Conservation (phyloP, 352 stramenopile species). For the Globisporangium abappressorium region DNA sequence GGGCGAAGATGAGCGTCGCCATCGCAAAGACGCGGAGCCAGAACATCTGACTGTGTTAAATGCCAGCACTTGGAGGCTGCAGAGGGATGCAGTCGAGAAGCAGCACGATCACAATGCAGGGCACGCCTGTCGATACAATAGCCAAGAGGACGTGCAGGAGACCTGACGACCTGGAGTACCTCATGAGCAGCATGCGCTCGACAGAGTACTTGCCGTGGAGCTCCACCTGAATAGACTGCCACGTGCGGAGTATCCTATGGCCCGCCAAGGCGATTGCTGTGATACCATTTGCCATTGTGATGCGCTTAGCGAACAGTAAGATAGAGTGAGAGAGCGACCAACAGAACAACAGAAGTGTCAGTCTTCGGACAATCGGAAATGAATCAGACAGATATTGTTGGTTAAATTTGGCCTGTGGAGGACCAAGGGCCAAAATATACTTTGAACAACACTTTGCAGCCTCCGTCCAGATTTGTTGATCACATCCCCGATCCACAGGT, state of each 20-base stretch:
- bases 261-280: not conserved
- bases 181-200: conserved; percentile 9
- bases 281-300: no score
- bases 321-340: no score
- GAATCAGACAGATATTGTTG: no score
- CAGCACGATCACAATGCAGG: not conserved
- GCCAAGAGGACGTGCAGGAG: not conserved
- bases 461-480: no score
- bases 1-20: not conserved
- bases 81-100: conserved; percentile 9
- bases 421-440: no score
- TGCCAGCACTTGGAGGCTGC: not conserved
- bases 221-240: conserved; percentile 9
- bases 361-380: no score
- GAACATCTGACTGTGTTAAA: not conserved
- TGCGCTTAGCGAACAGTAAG: no score
- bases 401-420: no score
- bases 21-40: not conserved
- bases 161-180: not conserved
- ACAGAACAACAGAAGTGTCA: no score
- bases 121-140: not conserved
- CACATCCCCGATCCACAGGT: no score
- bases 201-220: conserved; percentile 3
- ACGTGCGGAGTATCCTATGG: not conserved
- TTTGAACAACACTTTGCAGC: no score